Evolutionary conservation across 129 eudicot genomes (phyloP).

Genomic region (Flaveria linearis): DNA sequence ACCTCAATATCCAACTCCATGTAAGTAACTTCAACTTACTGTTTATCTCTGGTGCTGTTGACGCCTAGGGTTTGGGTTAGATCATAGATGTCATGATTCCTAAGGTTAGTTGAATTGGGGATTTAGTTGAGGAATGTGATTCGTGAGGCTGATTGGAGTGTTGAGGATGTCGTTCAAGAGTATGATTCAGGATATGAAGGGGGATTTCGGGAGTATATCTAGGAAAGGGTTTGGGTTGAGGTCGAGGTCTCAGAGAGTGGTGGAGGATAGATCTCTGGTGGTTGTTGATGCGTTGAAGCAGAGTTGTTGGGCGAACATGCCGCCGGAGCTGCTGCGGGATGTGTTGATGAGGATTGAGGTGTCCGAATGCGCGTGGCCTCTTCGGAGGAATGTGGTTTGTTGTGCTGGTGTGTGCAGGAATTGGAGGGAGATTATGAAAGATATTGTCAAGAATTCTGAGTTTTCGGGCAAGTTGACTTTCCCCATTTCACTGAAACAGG

Average conservation of each 20-base stretch:
- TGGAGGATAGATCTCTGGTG: constrained; percentile 45
- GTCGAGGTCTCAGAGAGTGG: constrained; percentile 71
- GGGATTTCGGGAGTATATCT: constrained; percentile 78
- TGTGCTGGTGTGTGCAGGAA: constrained; percentile 94
- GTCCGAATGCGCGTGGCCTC: constrained; percentile 73
- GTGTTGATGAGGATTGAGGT: constrained; percentile 84
- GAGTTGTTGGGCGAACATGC: constrained; percentile 97
- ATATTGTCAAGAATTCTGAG: constrained; percentile 69
- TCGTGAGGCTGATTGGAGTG: background rate
- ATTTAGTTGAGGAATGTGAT: background rate
- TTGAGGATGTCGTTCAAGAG: constrained; percentile 69
- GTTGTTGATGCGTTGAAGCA: constrained; percentile 72
- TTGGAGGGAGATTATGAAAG: constrained; percentile 88
- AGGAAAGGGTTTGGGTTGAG: constrained; percentile 82
- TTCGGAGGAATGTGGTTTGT: constrained; percentile 72
- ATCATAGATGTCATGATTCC: background rate
- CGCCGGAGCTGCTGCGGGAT: constrained; percentile 86
- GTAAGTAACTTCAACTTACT: background rate
- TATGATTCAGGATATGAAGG: constrained; percentile 86
- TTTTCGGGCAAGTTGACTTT: constrained; percentile 72
- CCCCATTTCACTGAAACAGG: constrained; percentile 96
- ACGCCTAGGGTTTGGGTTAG: background rate
- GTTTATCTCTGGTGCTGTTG: background rate
- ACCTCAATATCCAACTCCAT: background rate
- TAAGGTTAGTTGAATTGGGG: background rate